Evolutionary conservation across 163 green algal genomes (phyloP), one percentile per base, ranked within the genome.

Genomic region (Prototheca stagnorum): DNA sequence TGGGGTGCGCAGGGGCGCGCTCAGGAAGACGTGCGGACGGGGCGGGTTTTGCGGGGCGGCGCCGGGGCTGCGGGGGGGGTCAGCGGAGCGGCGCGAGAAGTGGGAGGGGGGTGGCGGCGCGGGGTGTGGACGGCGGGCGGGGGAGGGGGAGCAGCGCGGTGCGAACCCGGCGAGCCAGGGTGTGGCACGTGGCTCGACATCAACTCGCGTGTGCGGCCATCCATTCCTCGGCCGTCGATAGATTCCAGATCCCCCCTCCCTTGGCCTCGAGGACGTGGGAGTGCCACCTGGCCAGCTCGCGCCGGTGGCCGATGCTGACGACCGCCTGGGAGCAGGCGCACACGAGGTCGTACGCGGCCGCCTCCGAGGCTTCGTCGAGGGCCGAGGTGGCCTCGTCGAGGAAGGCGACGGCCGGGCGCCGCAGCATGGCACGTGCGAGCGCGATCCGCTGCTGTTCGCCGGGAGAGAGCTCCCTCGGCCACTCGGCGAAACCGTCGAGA

Each of bases 391-490:
- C 75, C 54, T 94, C 84, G 64, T 94, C 84, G 26, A 90, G 53
- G 40, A 92, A 91, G 2, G 85, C 62, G 15, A 94, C 64, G 4
- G 53, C 54, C 2, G 81, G 79, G 23, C 41, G 26, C 37, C 77
- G 72, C 39, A 82, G 57, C 47, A 96, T 72, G 54, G 95, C 56
- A 17, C 87, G 70, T 34, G 82, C 67, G 41, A 93, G 79, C 2
- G 82, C 81, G 16, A 96, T 49, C 1, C 84, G 67, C 68, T 95
- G 86, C 65, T 95, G 82, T 70, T 96, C 85, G 0, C 82, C 82
- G 21, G 76, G 33, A 17, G 50, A 55, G 35, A 71, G 28, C 48
- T 84, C 61, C 41, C 78, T 68, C 1, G 64, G 57, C 82, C 84
- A 95, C 50, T 93, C 77, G 9, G 59, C 47, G 9, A 78, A 62